Conservation (phyloP, 768 basidiomycete species). For the Scleroderma citrinum region DNA sequence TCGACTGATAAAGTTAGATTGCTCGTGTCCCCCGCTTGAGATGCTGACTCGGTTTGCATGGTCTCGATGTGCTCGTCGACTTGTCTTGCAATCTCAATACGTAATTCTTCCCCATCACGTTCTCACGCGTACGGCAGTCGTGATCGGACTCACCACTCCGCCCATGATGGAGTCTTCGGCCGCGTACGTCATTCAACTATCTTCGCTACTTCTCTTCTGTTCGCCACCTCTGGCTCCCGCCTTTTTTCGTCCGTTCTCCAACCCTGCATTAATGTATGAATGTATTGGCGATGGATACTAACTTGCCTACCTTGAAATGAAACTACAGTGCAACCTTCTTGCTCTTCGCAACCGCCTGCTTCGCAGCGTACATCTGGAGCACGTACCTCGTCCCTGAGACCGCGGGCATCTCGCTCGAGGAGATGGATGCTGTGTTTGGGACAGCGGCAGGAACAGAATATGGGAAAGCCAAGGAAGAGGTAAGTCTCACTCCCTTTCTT, state of each 20-base stretch:
- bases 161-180: constrained; percentile 56
- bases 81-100: not conserved
- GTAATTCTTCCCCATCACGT: not conserved
- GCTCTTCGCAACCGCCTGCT: constrained; percentile 58
- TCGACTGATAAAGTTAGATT: not conserved
- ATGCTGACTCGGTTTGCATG: not conserved
- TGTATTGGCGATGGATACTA: too few relatives aligned
- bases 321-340: constrained; percentile 59
- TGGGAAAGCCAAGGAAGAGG: constrained; percentile 43
- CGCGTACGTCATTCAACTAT: constrained; percentile 33
- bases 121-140: constrained; percentile 36
- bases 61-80: not conserved
- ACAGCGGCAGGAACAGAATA: constrained; percentile 57
- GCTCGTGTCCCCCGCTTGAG: not conserved
- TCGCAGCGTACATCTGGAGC: constrained; percentile 65
- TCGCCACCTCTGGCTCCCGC: not conserved
- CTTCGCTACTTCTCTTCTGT: not conserved
- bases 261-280: not conserved
- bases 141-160: constrained; percentile 72
- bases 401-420: constrained; percentile 68
- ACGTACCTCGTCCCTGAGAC: constrained; percentile 70
- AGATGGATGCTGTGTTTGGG: constrained; percentile 65
- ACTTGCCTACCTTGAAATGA: not conserved
- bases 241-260: not conserved
- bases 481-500: constrained; percentile 20